phyloP scores from a whole-genome alignment of 2,329 filamentous ascomycete genomes.

The Plenodomus tracheiphilus region DNA sequence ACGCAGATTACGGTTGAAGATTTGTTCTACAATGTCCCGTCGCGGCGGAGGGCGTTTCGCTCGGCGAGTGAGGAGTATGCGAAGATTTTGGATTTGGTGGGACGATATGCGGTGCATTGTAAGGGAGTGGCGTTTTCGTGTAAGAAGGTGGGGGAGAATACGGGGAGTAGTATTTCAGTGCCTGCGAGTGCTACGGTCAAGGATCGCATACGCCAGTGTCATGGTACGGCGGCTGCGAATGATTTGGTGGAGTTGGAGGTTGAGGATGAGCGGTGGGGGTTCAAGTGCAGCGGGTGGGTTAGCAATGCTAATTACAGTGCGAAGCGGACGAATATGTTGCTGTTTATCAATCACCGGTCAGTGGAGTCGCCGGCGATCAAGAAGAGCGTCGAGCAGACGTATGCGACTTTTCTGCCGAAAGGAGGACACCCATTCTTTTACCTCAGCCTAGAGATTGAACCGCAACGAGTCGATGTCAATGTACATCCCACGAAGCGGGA shows the following conservation, averaged over 20 bases:
- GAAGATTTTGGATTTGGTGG: slow-evolving; percentile 94
- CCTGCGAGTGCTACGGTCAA: slow-evolving; percentile 70
- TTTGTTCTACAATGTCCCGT: slow-evolving; percentile 94
- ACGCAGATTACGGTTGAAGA: slow-evolving; percentile 97
- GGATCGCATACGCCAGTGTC: slow-evolving; percentile 88
- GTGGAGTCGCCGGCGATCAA: slow-evolving; percentile 89
- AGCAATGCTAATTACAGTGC: slow-evolving; percentile 95
- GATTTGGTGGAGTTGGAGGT: slow-evolving; percentile 79
- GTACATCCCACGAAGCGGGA: slow-evolving; percentile 96
- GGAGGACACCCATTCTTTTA: slow-evolving; percentile 94
- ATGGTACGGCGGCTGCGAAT: slow-evolving; percentile 81
- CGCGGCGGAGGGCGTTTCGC: slow-evolving; percentile 83
- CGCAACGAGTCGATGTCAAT: slow-evolving; percentile 91
- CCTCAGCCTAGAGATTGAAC: slow-evolving; percentile 88
- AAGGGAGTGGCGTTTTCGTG: slow-evolving; percentile 90
- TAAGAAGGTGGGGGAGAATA: slow-evolving; percentile 91
- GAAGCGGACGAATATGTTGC: slow-evolving; percentile 81
- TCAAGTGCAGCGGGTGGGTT: slow-evolving; percentile 76
- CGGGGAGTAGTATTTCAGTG: slow-evolving; percentile 74
- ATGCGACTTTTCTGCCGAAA: slow-evolving; percentile 85
- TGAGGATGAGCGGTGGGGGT: slow-evolving; percentile 77
- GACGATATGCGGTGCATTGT: slow-evolving; percentile 91
- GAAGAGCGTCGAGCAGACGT: slow-evolving; percentile 89
- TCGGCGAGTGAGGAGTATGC: slow-evolving; percentile 94
- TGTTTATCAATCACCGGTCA: slow-evolving; percentile 96